Percentiles rank a stretch among this genome's conserved stretches.
phyloP scores from a whole-genome alignment of 257 asterid genomes.

The Solanum peruvianum region DNA sequence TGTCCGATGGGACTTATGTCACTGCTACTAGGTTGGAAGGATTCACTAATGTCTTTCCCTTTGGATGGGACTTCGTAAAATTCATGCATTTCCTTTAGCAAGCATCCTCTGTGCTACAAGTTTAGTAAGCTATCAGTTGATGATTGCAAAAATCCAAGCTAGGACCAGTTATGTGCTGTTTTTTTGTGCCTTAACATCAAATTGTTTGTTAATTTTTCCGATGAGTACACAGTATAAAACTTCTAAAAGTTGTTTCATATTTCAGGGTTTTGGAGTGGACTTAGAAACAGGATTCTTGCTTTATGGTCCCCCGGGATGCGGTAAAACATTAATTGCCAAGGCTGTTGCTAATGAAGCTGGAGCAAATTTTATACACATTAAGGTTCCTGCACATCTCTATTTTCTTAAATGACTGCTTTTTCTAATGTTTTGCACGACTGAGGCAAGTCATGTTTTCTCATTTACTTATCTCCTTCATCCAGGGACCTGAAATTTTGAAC shows the following conservation, averaged over 20 bases:
- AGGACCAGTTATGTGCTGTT: not conserved
- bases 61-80: not conserved
- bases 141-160: not conserved
- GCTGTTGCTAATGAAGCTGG: constrained; percentile 96
- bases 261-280: constrained; percentile 55
- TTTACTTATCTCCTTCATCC: constrained; percentile 3
- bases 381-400: constrained; percentile 30
- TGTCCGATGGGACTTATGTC: not conserved
- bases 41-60: not conserved
- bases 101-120: not conserved
- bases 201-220: not conserved
- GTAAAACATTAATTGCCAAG: constrained; percentile 90
- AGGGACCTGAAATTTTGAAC: constrained; percentile 90
- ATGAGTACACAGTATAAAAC: not conserved
- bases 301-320: constrained; percentile 97
- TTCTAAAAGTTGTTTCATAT: not conserved
- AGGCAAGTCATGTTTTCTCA: not conserved
- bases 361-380: constrained; percentile 81
- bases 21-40: not conserved
- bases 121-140: not conserved
- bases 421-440: not conserved
- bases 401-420: not conserved
- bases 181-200: not conserved
- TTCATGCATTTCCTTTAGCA: not conserved
- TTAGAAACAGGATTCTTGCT: constrained; percentile 79